These are phyloP conservation scores for Leucocoprinus leucothites DNA, from an alignment of 768 basidiomycete genomes.

Conservation along the genomic window DNA sequence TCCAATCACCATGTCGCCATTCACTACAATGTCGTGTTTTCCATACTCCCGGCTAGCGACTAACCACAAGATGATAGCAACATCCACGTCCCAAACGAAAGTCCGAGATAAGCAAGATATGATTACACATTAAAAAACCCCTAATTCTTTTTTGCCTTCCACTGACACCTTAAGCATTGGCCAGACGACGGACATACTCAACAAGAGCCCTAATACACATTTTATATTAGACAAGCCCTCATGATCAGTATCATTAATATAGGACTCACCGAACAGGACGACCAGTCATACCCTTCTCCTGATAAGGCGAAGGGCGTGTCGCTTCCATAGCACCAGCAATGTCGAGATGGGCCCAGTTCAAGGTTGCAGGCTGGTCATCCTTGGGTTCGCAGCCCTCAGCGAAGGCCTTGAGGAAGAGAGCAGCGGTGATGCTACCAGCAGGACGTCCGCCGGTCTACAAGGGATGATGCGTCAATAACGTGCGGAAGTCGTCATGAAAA, in stretches of 20 bases:
- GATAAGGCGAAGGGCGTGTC: slow-evolving; percentile 54
- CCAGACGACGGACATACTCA: slow-evolving; percentile 37
- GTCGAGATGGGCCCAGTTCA: slow-evolving; percentile 88
- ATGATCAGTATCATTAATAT: neutral
- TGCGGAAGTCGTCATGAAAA: neutral
- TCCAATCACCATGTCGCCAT: neutral
- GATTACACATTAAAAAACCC: neutral
- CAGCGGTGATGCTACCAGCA: slow-evolving; percentile 77
- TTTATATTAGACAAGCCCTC: neutral
- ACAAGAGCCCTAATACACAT: slow-evolving; percentile 29
- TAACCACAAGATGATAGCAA: too few relatives aligned
- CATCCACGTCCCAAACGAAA: too few relatives aligned
- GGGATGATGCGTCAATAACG: neutral
- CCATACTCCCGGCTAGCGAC: too few relatives aligned
- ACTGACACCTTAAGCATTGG: slow-evolving; percentile 20
- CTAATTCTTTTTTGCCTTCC: neutral
- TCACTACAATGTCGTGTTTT: too few relatives aligned
- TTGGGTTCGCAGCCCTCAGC: slow-evolving; percentile 70
- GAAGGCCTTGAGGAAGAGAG: slow-evolving; percentile 83
- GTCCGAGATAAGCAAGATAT: neutral
- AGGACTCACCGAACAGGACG: slow-evolving; percentile 66
- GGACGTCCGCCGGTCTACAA: slow-evolving; percentile 65
- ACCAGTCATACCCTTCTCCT: slow-evolving; percentile 77
- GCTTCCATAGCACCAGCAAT: slow-evolving; percentile 79
- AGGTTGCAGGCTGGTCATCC: slow-evolving; percentile 46